Conservation (phyloP, 768 basidiomycete species). For the Lactarius pseudohatsudake region DNA sequence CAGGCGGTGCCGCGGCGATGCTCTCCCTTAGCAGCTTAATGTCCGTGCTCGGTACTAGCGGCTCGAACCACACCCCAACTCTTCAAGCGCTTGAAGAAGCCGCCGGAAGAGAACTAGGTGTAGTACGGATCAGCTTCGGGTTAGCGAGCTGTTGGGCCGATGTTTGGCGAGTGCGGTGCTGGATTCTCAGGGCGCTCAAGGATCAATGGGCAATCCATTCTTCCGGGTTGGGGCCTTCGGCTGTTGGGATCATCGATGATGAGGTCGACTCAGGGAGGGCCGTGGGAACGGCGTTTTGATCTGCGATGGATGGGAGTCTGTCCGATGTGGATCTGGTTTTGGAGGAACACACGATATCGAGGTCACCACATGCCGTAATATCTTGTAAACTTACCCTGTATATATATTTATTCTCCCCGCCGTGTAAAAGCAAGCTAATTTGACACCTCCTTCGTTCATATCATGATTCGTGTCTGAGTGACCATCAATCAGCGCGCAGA, state of each 20-base stretch:
- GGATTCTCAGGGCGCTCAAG: conserved; percentile 23
- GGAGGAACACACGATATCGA: conserved; percentile 1
- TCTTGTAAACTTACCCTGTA: not conserved
- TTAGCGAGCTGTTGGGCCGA: conserved; percentile 79
- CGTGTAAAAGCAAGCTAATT: not conserved
- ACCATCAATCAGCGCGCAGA: not conserved
- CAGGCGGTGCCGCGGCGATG: conserved; percentile 74
- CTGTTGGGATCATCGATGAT: not conserved
- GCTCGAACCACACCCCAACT: conserved; percentile 44
- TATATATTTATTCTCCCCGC: not conserved
- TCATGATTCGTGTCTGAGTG: not conserved
- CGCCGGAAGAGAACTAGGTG: conserved; percentile 69
- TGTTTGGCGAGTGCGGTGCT: conserved; percentile 44
- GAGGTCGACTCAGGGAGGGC: not conserved
- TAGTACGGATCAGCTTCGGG: conserved; percentile 75
- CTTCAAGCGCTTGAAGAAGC: conserved; percentile 52
- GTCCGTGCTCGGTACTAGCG: conserved; percentile 56
- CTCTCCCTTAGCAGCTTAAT: conserved; percentile 67
- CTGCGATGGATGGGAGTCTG: not conserved
- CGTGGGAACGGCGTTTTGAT: conserved; percentile 23
- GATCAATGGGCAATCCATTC: conserved; percentile 10
- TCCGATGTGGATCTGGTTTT: conserved; percentile 8
- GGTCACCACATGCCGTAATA: conserved; percentile 3
- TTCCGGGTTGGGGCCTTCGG: not conserved
- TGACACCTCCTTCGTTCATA: not conserved